Percentiles rank a stretch among this genome's conserved stretches.
Conservation (phyloP, 2,329 filamentous ascomycete genomes). For the Ceratocystiopsis brevicomis region DNA sequence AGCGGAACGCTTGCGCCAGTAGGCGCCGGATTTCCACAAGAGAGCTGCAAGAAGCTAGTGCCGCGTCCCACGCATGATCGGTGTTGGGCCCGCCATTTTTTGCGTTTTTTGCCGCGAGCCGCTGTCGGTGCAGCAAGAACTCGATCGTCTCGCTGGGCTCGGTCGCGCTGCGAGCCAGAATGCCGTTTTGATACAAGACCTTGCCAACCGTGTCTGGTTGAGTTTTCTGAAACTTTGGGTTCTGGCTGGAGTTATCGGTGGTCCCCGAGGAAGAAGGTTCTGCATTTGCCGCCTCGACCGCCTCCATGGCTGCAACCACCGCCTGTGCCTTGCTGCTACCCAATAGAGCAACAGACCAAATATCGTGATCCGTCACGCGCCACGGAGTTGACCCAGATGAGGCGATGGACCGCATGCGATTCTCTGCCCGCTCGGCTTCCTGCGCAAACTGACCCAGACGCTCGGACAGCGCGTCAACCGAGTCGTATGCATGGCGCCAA, state of each 20-base stretch:
- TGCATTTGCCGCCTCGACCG: not conserved
- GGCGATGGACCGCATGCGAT: constrained; percentile 1
- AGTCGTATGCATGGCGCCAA: constrained; percentile 12
- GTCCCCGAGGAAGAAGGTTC: too few species aligned
- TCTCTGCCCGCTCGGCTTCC: constrained; percentile 7
- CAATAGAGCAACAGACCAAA: constrained; percentile 22
- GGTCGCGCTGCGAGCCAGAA: constrained; percentile 10
- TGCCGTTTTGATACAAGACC: constrained; percentile 13
- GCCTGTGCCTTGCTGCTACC: not conserved
- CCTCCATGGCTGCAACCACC: not conserved
- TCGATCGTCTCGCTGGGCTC: constrained; percentile 8
- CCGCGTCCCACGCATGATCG: not conserved
- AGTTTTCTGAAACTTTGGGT: not conserved
- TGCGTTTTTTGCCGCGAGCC: not conserved
- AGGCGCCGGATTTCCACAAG: constrained; percentile 13
- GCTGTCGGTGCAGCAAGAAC: constrained; percentile 14
- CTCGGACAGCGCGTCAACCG: constrained; percentile 9
- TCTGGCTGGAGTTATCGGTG: too few species aligned
- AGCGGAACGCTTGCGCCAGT: constrained; percentile 5
- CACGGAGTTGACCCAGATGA: constrained; percentile 13
- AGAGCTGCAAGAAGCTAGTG: constrained; percentile 4
- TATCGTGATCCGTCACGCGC: constrained; percentile 24
- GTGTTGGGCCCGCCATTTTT: not conserved
- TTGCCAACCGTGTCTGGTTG: not conserved
- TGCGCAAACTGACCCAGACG: constrained; percentile 16